Evolutionary conservation across 2,329 filamentous ascomycete genomes (phyloP).

Genomic region (Cordyceps cicadae): DNA sequence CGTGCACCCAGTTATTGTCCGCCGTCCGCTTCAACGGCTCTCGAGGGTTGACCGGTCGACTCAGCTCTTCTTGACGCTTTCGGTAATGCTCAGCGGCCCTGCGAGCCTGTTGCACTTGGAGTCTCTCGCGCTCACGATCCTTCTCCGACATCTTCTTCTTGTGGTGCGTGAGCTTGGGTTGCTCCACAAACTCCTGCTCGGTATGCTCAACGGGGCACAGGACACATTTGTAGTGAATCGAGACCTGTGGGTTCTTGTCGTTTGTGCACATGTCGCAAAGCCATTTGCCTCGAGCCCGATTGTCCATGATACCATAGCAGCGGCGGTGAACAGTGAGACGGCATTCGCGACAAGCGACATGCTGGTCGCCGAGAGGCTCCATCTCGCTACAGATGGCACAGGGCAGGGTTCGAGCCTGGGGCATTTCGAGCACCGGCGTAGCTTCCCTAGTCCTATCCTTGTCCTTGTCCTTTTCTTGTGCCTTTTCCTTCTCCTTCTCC

Average conservation of each 20-base stretch:
- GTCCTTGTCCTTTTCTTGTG: slow-evolving; percentile 36
- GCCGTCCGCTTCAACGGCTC: slow-evolving; percentile 90
- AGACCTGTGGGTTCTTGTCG: slow-evolving; percentile 83
- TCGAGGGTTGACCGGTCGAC: slow-evolving; percentile 73
- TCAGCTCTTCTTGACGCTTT: slow-evolving; percentile 73
- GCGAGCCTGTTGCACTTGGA: slow-evolving; percentile 75
- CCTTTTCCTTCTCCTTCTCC: slow-evolving; percentile 25
- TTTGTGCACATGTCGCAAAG: slow-evolving; percentile 93
- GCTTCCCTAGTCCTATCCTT: slow-evolving; percentile 43
- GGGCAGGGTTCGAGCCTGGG: slow-evolving; percentile 68
- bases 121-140: slow-evolving; percentile 77
- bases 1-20: slow-evolving; percentile 97
- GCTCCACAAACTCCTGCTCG: slow-evolving; percentile 75
- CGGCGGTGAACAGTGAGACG: slow-evolving; percentile 82
- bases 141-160: slow-evolving; percentile 90
- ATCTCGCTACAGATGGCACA: slow-evolving; percentile 77
- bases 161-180: slow-evolving; percentile 38
- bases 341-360: slow-evolving; percentile 77
- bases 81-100: slow-evolving; percentile 75
- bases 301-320: slow-evolving; percentile 79
- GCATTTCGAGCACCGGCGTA: slow-evolving; percentile 63
- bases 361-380: slow-evolving; percentile 62
- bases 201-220: slow-evolving; percentile 79
- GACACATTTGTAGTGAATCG: slow-evolving; percentile 91
- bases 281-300: slow-evolving; percentile 71